Percentiles rank a stretch among this genome's conserved stretches.
These are phyloP conservation scores for Clitoria ternatea DNA, from an alignment of 306 rosid species.

Conservation along the genomic window DNA sequence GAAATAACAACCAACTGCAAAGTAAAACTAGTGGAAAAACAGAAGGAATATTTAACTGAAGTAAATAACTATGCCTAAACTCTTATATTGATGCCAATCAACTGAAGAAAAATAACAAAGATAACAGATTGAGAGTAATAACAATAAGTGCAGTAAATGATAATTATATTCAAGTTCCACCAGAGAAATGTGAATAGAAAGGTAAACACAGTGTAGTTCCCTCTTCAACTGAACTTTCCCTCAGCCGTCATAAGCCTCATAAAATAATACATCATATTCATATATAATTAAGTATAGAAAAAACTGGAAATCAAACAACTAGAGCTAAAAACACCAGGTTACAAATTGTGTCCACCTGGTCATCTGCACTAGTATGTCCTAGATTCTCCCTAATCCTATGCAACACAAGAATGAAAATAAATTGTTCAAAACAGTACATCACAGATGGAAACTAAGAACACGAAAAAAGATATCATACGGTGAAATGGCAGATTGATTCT, in stretches of 20 bases:
- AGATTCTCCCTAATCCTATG: background rate
- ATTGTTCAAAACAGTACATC: background rate
- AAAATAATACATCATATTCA: background rate
- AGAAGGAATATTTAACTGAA: slow-evolving; percentile 11
- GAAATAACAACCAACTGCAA: slow-evolving; percentile 28
- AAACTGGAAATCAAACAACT: background rate
- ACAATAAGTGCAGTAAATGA: background rate
- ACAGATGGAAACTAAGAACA: background rate
- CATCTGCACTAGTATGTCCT: slow-evolving; percentile 1
- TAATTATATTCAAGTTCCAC: slow-evolving; percentile 8
- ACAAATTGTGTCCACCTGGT: background rate
- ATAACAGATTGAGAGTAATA: background rate
- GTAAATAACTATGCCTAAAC: background rate
- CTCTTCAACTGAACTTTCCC: background rate
- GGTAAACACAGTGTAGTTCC: background rate
- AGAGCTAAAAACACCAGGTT: background rate
- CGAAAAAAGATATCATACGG: background rate
- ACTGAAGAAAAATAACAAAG: background rate
- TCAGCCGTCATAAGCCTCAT: background rate
- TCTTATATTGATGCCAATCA: background rate
- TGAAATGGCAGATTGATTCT: background rate
- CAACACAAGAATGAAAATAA: background rate
- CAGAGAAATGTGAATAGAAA: slow-evolving; percentile 6
- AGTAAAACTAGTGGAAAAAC: slow-evolving; percentile 17
- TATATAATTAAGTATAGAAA: background rate